These are phyloP conservation scores for Yueomyces sinensis DNA, from an alignment of 805 yeast species.

Conservation along the genomic window DNA sequence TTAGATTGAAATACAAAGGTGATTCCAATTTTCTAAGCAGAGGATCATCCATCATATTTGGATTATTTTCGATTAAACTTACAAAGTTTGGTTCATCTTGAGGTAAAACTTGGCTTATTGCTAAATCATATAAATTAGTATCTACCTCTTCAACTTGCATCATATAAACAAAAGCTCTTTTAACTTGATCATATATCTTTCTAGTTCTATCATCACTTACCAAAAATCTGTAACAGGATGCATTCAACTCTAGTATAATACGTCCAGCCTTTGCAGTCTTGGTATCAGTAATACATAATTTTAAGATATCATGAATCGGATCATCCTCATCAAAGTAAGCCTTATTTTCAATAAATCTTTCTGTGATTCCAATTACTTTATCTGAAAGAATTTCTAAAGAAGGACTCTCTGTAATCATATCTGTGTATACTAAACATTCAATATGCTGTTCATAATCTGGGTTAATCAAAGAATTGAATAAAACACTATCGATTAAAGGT, in stretches of 20 bases:
- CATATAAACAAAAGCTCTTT: constrained; percentile 69
- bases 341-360: constrained; percentile 29
- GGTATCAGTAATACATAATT: constrained; percentile 27
- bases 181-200: constrained; percentile 59
- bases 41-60: constrained; percentile 24
- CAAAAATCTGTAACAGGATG: constrained; percentile 32
- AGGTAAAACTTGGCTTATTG: constrained; percentile 20
- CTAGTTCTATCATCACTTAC: constrained; percentile 43
- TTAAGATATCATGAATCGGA: constrained; percentile 33
- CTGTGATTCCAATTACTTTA: constrained; percentile 29
- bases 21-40: constrained; percentile 32
- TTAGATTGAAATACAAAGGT: constrained; percentile 57
- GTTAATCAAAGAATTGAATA: constrained; percentile 15
- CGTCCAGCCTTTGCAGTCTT: constrained; percentile 25
- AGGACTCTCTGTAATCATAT: constrained; percentile 17
- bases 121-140: constrained; percentile 44
- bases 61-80: constrained; percentile 35
- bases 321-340: constrained; percentile 40
- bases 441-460: constrained; percentile 19
- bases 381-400: constrained; percentile 14
- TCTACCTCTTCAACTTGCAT: constrained; percentile 67
- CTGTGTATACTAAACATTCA: constrained; percentile 18
- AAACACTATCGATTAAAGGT: constrained; percentile 14
- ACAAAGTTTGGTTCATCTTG: constrained; percentile 57
- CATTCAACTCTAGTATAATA: constrained; percentile 40